Evolutionary conservation across 2,329 filamentous ascomycete genomes (phyloP).

Genomic region (Penicillium sp.): DNA sequence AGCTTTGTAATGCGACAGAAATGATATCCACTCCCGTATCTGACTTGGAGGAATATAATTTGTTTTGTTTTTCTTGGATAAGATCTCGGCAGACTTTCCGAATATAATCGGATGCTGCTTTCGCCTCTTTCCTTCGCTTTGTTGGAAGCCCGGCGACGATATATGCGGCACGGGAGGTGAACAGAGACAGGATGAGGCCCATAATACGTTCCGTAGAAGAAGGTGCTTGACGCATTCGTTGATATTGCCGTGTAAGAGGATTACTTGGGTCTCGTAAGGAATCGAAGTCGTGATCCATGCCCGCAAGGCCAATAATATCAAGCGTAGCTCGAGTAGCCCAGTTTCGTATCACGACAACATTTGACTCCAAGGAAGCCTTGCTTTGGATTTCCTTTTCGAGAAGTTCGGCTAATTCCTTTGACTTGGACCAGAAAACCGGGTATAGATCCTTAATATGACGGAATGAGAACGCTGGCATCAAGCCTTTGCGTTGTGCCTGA

Average conservation of each 20-base stretch:
- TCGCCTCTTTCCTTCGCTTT: constrained; percentile 64
- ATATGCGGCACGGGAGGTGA: constrained; percentile 51
- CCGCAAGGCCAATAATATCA: constrained; percentile 71
- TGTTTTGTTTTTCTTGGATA: constrained; percentile 65
- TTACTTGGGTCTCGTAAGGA: constrained; percentile 60
- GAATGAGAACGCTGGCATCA: constrained; percentile 84
- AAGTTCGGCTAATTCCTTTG: constrained; percentile 60
- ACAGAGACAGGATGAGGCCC: constrained; percentile 16
- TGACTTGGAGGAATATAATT: constrained; percentile 32
- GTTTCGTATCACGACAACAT: constrained; percentile 50
- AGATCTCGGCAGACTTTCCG: constrained; percentile 64
- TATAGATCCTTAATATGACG: constrained; percentile 82
- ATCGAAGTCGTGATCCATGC: constrained; percentile 67
- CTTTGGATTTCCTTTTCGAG: constrained; percentile 50
- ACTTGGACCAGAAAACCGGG: constrained; percentile 80
- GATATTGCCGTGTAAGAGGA: constrained; percentile 46
- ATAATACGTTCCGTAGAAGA: not conserved
- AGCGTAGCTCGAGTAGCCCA: constrained; percentile 68
- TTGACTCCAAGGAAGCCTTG: constrained; percentile 21
- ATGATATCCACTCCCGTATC: constrained; percentile 63
- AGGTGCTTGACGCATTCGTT: constrained; percentile 17
- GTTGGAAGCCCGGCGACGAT: constrained; percentile 64
- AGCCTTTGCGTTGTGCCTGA: constrained; percentile 64
- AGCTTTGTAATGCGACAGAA: constrained; percentile 72
- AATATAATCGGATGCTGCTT: constrained; percentile 55